These are phyloP conservation scores for Schrenkiella parvula DNA, from an alignment of 345 rosid species.

Conservation along the genomic window DNA sequence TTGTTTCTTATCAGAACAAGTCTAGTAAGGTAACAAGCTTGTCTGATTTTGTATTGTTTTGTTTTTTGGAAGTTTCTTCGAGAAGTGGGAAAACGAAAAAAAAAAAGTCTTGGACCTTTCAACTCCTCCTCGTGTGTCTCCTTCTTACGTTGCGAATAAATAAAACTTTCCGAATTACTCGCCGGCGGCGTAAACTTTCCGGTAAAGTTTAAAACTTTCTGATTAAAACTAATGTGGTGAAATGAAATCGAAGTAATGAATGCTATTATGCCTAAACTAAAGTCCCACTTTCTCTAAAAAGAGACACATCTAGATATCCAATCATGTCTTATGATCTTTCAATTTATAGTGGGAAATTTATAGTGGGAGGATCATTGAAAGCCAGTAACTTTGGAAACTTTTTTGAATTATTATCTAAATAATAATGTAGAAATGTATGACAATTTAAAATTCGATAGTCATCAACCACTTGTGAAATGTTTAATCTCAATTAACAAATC, in stretches of 20 bases:
- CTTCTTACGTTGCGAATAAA: not conserved
- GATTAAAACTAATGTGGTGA: constrained; percentile 1
- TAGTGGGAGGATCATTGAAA: constrained; percentile 14
- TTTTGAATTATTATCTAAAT: not conserved
- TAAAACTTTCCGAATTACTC: not conserved
- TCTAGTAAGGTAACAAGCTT: constrained; percentile 26
- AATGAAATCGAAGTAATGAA: constrained; percentile 6
- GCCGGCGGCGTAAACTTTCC: constrained; percentile 18
- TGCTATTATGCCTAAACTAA: constrained; percentile 24
- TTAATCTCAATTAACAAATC: not conserved
- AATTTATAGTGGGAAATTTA: constrained; percentile 8
- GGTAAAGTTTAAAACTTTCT: not conserved
- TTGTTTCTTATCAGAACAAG: constrained; percentile 13
- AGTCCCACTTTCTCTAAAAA: constrained; percentile 14
- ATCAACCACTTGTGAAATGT: not conserved
- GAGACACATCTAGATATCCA: constrained; percentile 10
- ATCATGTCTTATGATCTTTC: constrained; percentile 27
- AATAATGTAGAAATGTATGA: not conserved
- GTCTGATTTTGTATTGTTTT: constrained; percentile 3
- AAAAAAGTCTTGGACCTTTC: constrained; percentile 6
- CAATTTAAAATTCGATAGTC: not conserved
- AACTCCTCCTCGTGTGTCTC: constrained; percentile 3
- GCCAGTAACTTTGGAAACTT: not conserved
- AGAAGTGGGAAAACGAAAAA: constrained; percentile 16
- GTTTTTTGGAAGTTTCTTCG: constrained; percentile 18